Evolutionary conservation across 1,284 basidiomycete genomes (phyloP), one percentile per base, ranked within the genome.

Genomic region (Thecaphora thlaspeos): DNA sequence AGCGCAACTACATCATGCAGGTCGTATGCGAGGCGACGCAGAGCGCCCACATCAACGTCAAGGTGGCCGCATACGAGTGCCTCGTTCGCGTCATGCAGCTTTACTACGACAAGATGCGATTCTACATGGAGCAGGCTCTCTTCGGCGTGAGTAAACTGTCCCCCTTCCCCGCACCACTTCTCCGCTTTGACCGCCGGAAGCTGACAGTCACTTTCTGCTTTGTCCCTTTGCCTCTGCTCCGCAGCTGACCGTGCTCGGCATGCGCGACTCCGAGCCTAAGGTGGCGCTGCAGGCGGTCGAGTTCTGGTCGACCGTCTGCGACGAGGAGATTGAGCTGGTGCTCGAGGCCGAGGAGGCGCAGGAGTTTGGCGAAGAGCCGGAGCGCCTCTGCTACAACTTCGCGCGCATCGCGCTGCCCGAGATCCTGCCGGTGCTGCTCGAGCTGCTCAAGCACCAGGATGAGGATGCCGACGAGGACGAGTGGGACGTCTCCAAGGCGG

Each of bases 1-100:
- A 98, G 80, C 86, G 94, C 48, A 98, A 97, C 81, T 98, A 96
- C 81, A 98, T 99, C 80, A 98, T 98, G 95, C 95, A 99, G 82
- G 92, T 98, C 46, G 90, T 98, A 23, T 99, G 94, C 78, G 95
- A 98, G 78, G 95, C 94, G 1, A 98, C 95, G 1, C 95, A 98
- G 80, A 84, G 88, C 17, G 80, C 84, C 41, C 91, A 97, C 46
- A 91, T 96, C 81, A 46, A 65, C 37, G 70, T 77, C 62, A 74
- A 76, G 63, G 70, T 75, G 14, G 68, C 71, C 12, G 70, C 73
- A 15, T 99, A 95, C 76, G 92, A 96, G 79, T 93, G 90, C 80
- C 82, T 99, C 17, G 95, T 98, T 42, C 85, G 88, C 71, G 94
- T 97, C 77, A 98, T 99, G 95, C 87, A 88, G 68, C 81, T 96